phyloP scores from a whole-genome alignment of 202 grass and related monocot genomes.

The Digitaria exilis region DNA sequence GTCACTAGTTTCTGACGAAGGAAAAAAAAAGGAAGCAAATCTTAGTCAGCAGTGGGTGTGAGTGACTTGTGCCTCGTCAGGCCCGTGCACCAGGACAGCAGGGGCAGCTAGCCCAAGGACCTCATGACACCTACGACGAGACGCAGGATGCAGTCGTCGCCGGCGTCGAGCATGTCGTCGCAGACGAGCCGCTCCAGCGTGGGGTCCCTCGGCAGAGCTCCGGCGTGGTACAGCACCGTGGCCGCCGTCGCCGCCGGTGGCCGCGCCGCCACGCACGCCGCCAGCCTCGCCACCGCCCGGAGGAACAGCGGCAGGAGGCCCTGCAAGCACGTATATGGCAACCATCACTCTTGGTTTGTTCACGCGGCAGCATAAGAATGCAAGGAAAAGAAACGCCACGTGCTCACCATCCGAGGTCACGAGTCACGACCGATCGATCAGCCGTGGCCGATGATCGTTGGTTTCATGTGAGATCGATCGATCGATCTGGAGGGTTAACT shows the following conservation, averaged over 20 bases:
- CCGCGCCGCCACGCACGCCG: constrained; percentile 45
- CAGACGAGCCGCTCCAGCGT: constrained; percentile 65
- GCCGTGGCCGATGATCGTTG: background rate
- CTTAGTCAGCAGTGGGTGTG: background rate
- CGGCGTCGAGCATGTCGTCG: constrained; percentile 47
- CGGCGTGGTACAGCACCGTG: constrained; percentile 65
- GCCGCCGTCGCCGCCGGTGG: constrained; percentile 49
- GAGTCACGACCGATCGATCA: background rate
- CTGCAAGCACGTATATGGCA: constrained; percentile 15
- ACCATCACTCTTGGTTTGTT: background rate
- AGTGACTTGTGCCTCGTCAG: background rate
- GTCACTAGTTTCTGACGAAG: background rate
- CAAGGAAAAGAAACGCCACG: background rate
- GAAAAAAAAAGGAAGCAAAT: background rate
- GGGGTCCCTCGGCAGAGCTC: constrained; percentile 61
- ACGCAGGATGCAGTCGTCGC: constrained; percentile 56
- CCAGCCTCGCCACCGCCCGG: constrained; percentile 45
- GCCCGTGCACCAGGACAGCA: background rate
- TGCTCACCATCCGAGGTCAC: background rate
- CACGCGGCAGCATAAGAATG: background rate
- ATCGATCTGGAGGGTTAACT: too few species aligned
- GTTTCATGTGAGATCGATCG: too few species aligned
- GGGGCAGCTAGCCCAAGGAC: constrained; percentile 13
- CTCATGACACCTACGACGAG: constrained; percentile 57
- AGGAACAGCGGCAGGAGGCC: constrained; percentile 66